Evolutionary conservation across 1,284 basidiomycete genomes (phyloP), one percentile per base, ranked within the genome.

Genomic region (Amylostereum chailletii): DNA sequence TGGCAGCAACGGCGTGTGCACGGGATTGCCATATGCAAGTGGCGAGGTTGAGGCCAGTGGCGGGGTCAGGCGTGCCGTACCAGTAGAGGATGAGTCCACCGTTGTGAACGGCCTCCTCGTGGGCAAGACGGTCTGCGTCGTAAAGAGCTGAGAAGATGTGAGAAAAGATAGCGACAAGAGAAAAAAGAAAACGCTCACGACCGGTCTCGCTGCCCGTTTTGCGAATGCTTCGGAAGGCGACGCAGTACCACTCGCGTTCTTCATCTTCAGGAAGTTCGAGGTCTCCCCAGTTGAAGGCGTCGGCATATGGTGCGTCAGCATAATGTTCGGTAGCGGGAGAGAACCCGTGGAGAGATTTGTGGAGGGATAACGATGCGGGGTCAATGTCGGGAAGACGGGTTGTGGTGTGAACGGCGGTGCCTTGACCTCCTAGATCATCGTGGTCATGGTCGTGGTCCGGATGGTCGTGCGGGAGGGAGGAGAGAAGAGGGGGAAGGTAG

Each of bases 1-100:
- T 91, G 0, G 92, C 92, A 5, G 81, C 81, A 34, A 83, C 68
- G 1, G 93, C 93, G 56, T 91, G 86, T 55, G 76, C 76, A 3
- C 90, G 81, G 38, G 86, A 90, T 65, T 91, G 87, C 93, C 93
- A 96, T 45, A 95, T 86, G 69, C 93, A 95, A n/a, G 92, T 94
- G 2, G 93, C 91, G 47, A 94, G 80, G 64, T 95, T 95, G 65
- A 89, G 73, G 0, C 90, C 85, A 0, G 83, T 85, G 26, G 70
- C 60, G 43, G 72, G 71, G 58, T 91, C 74, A 1, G 92, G 92
- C n/a, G 85, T 77, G 27, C 91, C 92, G 59, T 92, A 94, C 91
- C 92, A 94, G 63, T 94, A 94, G 58, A 89, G 69, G 48, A 90
- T 76, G 32, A 90, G 70, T 84, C 91, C 91, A 56, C 91, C 91